Base-by-base conservation (phyloP, 371 early-diverging fungal genomes). In the Agmasoma carcini region DNA sequence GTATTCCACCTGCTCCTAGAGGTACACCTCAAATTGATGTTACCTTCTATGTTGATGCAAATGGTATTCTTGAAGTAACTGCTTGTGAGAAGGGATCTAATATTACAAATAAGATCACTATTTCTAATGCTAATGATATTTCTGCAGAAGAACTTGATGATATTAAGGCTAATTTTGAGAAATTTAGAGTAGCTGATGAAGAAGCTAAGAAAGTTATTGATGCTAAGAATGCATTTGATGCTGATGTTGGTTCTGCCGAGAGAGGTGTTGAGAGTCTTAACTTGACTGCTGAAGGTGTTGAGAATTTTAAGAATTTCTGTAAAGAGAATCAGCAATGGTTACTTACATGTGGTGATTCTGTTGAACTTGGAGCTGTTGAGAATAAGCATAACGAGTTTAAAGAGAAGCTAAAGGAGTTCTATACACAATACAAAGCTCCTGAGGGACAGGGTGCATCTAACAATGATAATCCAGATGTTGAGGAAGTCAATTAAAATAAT, bases 1-100 rank as follows among this genome's bases (percentile, higher is more conserved):
- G 85, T 54, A 80, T 86, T 64, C 81, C 83, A 45, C 86, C 87
- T 41, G 83, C 85, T 66, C 78, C 76, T 33, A 59, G 66, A 48
- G 77, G 77, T 53, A 59, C 62, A 34, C 73, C 77, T 38, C 79
- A 81, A 67, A 82, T 83, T 59, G 80, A 79, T 59, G 81, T 83
- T 38, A 76, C 77, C 73, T 78, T 79, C 74, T 81, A 81, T 70
- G 80, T 85, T 33, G 78, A 81, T 65, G 76, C 68, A 19, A 79
- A 82, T 72, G 82, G 83, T 55, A 75, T 82, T 59, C 66, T 79
- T 23, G 65, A 76, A 27, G 82, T 83, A 9, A 75, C 79, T 6
- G 84, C 82, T 29, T 54, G 36, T 15, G 84, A 83, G 63, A 77
- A 78, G 65, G 76, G 75, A 17, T 80, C 79, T 31, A 80, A 79